Conservation (phyloP, 108 stramenopile species). For the Pseudonitzschia pungens region DNA sequence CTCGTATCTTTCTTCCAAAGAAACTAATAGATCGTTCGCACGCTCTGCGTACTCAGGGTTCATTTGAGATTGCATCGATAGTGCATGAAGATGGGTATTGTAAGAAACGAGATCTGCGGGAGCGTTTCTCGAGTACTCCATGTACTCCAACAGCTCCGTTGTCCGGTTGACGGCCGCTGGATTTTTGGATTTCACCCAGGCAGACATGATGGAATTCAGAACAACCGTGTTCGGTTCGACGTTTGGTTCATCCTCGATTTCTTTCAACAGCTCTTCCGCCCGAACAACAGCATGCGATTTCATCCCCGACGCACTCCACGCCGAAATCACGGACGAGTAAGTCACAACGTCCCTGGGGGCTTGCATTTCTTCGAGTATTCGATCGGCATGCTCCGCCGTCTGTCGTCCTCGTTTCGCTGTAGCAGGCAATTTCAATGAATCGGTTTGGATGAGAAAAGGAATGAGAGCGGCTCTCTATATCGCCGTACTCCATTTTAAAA, state of each 20-base stretch:
- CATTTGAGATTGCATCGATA: slow-evolving; percentile 29
- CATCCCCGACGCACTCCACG: slow-evolving; percentile 47
- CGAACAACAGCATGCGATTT: slow-evolving; percentile 40
- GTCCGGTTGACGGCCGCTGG: slow-evolving; percentile 36
- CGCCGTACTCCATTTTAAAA: too few relatives aligned
- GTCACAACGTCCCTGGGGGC: slow-evolving; percentile 43
- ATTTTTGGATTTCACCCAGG: slow-evolving; percentile 46
- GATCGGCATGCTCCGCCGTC: slow-evolving; percentile 48
- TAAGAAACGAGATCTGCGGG: slow-evolving; percentile 43
- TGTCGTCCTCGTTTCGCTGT: slow-evolving; percentile 30
- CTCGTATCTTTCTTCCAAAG: slow-evolving; percentile 27
- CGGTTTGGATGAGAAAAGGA: not conserved
- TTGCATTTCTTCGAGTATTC: slow-evolving; percentile 42
- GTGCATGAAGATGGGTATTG: slow-evolving; percentile 51
- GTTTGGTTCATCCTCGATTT: slow-evolving; percentile 30
- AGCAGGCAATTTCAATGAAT: not conserved
- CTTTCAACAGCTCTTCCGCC: slow-evolving; percentile 43
- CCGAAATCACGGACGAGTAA: slow-evolving; percentile 43
- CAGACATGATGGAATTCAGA: slow-evolving; percentile 43
- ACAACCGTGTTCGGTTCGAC: slow-evolving; percentile 41
- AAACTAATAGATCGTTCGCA: slow-evolving; percentile 32
- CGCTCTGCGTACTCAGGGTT: slow-evolving; percentile 29
- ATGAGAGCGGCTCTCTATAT: not conserved
- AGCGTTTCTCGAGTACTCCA: slow-evolving; percentile 28
- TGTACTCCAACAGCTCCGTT: slow-evolving; percentile 31